These are phyloP conservation scores for Plantago ovata DNA, from an alignment of 257 asterid genomes.

Conservation along the genomic window DNA sequence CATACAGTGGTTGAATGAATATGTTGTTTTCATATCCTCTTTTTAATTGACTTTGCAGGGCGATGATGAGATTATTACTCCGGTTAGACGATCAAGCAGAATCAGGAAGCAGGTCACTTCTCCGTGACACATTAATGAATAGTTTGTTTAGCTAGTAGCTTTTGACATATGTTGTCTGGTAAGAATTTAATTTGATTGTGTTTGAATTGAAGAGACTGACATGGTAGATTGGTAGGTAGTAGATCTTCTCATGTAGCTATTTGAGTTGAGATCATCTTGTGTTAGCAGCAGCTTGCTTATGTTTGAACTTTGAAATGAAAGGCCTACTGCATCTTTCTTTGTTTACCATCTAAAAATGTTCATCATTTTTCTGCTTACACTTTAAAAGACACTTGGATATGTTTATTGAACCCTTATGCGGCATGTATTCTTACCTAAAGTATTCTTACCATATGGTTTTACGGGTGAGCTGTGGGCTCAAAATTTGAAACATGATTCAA, in stretches of 20 bases:
- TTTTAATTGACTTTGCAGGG: constrained; percentile 35
- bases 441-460: too few species aligned
- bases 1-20: neutral
- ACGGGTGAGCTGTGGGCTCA: too few species aligned
- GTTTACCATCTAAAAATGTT: too few species aligned
- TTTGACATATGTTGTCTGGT: too few species aligned
- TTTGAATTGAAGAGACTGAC: constrained; percentile 9
- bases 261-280: neutral
- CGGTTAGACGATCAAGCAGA: constrained; percentile 93
- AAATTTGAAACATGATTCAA: too few species aligned
- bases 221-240: neutral
- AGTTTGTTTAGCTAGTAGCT: neutral
- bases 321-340: neutral
- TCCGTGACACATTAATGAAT: constrained; percentile 21
- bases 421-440: too few species aligned
- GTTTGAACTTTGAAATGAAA: neutral
- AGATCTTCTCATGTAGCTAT: neutral
- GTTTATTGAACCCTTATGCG: too few species aligned
- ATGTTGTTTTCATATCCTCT: neutral
- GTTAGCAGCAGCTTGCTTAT: neutral
- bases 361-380: too few species aligned
- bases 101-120: constrained; percentile 50
- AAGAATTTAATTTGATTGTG: neutral
- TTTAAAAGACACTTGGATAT: too few species aligned
- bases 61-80: constrained; percentile 79